Evolutionary conservation across 148 eudicot genomes (phyloP), one percentile per base, ranked within the genome.

Genomic region (Chenopodium quinoa): DNA sequence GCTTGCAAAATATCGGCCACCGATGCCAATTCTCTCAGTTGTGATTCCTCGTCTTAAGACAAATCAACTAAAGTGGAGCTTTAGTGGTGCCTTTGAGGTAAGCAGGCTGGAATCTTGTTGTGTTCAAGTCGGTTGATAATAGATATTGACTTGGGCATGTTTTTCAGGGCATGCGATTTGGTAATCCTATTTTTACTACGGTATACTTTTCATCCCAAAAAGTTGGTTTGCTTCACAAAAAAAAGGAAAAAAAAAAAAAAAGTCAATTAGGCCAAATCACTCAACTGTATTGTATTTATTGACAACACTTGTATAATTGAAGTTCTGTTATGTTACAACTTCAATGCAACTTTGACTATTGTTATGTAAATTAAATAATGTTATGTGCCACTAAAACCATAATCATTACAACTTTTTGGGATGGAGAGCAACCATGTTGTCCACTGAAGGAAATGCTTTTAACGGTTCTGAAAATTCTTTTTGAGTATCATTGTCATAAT

Each of bases 11-110:
- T 95, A 95, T 82, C 86, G 98, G 88, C 98, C 98, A 83, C 88
- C 97, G 23, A 93, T 95, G 97, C 98, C 97, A 9, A 93, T 95
- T 81, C 86, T 95, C 58, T 95, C 98, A 0, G 98, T 95, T 68
- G 98, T 93, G 70, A 91, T 95, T 72, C 98, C 98, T 74, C 89
- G 96, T 75, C 93, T 95, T 22, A 91, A 89, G 86, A 93, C 97
- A 56, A 92, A 95, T 86, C 97, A 95, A 81, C 85, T 95, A 40
- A 86, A 80, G 75, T 95, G 98, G 98, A 92, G 90, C 78, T 93
- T 95, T 76, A 93, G 83, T 73, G 98, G 98, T 76, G 98, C 97
- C 86, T 95, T 92, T 88, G 98, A 95, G 98, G 98, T 95, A 88
- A 78, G 83, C 17, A 67, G 73, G 2, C 80, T 75, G 32, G 9